These are phyloP conservation scores for Gnomoniopsis smithogilvyi DNA, from an alignment of 2,329 filamentous ascomycete species.

Conservation along the genomic window DNA sequence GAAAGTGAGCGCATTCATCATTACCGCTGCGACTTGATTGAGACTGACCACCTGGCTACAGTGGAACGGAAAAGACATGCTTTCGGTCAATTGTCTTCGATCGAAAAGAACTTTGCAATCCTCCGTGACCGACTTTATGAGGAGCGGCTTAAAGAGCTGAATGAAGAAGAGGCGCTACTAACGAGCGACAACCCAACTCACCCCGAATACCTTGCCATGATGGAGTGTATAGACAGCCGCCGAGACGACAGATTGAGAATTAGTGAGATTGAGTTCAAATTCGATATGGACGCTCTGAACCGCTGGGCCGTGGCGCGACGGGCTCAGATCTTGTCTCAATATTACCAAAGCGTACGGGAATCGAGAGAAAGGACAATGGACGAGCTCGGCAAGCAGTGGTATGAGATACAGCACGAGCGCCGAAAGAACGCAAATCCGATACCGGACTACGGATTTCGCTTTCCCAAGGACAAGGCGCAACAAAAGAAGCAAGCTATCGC, in stretches of 20 bases:
- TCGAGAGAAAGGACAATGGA: constrained; percentile 77
- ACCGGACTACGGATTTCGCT: constrained; percentile 77
- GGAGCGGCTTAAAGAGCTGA: constrained; percentile 79
- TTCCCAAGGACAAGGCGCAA: constrained; percentile 72
- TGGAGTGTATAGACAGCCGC: constrained; percentile 79
- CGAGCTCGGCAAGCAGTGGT: constrained; percentile 83
- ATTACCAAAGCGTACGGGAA: constrained; percentile 81
- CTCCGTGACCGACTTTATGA: constrained; percentile 85
- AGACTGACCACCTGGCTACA: constrained; percentile 38
- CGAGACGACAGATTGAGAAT: constrained; percentile 76
- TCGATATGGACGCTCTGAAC: constrained; percentile 70
- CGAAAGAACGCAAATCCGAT: constrained; percentile 67
- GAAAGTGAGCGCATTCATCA: constrained; percentile 46
- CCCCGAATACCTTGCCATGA: constrained; percentile 86
- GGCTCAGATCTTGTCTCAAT: constrained; percentile 84
- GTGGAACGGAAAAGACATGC: constrained; percentile 77
- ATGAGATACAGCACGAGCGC: constrained; percentile 86
- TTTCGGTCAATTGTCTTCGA: constrained; percentile 71
- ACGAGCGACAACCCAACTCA: constrained; percentile 66
- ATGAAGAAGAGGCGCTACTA: constrained; percentile 64
- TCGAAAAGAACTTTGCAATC: constrained; percentile 85
- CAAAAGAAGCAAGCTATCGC: constrained; percentile 82
- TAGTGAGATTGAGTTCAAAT: constrained; percentile 69
- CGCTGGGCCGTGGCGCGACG: constrained; percentile 76
- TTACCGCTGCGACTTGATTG: neutral